Conservation (phyloP, 2,329 filamentous ascomycete species). For the Acrocalymma vagum region DNA sequence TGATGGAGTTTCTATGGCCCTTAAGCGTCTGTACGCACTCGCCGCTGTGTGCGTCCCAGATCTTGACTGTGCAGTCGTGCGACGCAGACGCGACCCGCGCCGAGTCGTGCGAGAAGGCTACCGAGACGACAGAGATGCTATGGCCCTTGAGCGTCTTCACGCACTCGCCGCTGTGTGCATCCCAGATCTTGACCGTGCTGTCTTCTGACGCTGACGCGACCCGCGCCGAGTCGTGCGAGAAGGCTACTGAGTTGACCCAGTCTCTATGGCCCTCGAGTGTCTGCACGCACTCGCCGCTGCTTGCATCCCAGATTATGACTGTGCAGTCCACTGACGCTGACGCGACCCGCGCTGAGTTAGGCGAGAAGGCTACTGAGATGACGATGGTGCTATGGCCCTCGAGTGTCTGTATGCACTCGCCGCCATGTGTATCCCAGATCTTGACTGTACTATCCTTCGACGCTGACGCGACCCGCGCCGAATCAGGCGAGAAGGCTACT, state of each 20-base stretch:
- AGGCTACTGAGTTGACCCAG: slow-evolving; percentile 24
- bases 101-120: slow-evolving; percentile 28
- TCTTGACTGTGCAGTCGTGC: slow-evolving; percentile 21
- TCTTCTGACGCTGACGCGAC: slow-evolving; percentile 15
- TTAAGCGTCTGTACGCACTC: slow-evolving; percentile 22
- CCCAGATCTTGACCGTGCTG: slow-evolving; percentile 7
- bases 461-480: slow-evolving; percentile 17
- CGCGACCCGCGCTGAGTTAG: too few species aligned
- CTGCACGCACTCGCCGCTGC: slow-evolving; percentile 13
- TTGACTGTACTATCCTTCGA: slow-evolving; percentile 7
- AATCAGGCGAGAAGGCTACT: slow-evolving; percentile 27
- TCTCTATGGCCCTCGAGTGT: slow-evolving; percentile 24
- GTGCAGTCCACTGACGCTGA: slow-evolving; percentile 4
- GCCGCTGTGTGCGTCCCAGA: slow-evolving; percentile 26
- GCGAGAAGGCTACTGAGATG: slow-evolving; percentile 10
- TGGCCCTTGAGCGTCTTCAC: slow-evolving; percentile 21
- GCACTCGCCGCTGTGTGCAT: slow-evolving; percentile 15
- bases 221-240: slow-evolving; percentile 24
- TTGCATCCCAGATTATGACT: slow-evolving; percentile 11
- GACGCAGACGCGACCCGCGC: slow-evolving; percentile 23
- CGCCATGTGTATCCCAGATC: slow-evolving; percentile 5
- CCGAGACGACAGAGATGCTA: slow-evolving; percentile 10
- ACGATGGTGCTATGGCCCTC: slow-evolving; percentile 2
- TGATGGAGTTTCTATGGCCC: slow-evolving; percentile 15
- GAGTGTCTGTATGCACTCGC: slow-evolving; percentile 5